These are phyloP conservation scores for Citrus sp. DNA, from an alignment of 345 rosid genomes.

Conservation along the genomic window DNA sequence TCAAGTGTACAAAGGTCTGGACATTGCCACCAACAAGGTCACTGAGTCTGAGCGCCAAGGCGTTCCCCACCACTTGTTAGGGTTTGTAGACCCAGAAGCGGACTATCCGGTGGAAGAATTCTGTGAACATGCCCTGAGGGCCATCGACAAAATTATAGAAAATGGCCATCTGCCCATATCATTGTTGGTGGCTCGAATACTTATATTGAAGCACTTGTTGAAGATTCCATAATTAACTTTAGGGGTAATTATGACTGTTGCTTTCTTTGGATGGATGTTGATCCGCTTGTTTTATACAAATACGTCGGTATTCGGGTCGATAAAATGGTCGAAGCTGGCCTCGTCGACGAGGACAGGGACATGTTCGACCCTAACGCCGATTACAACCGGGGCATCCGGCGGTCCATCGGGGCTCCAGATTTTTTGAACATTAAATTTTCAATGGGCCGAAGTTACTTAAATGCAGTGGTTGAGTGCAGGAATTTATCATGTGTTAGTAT, in stretches of 20 bases:
- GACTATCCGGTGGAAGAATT: conserved; percentile 26
- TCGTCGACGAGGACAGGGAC: conserved; percentile 29
- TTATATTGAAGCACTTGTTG: conserved; percentile 33
- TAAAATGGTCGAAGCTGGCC: conserved; percentile 39
- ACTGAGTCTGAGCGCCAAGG: conserved; percentile 25
- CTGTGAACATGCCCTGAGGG: conserved; percentile 13
- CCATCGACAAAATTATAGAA: conserved; percentile 19
- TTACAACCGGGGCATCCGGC: conserved; percentile 21
- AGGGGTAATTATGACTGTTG: conserved; percentile 28
- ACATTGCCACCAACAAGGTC: conserved; percentile 35
- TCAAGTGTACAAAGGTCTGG: conserved; percentile 38
- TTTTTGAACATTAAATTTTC: no score
- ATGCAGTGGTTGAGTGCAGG: no score
- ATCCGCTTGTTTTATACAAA: conserved; percentile 26
- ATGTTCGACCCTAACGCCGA: conserved; percentile 24
- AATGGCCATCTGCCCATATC: conserved; percentile 32
- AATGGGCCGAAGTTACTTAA: no score
- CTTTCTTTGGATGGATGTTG: conserved; percentile 45
- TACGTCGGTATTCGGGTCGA: conserved; percentile 31
- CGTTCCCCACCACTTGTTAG: conserved; percentile 39
- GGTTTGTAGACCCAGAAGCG: conserved; percentile 19
- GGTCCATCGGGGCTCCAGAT: conserved; percentile 40
- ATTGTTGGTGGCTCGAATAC: conserved; percentile 47
- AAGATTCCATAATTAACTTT: conserved; percentile 14
- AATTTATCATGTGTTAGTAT: no score